Conservation (phyloP, 306 rosid species). For the Ochetophila trinervis region DNA sequence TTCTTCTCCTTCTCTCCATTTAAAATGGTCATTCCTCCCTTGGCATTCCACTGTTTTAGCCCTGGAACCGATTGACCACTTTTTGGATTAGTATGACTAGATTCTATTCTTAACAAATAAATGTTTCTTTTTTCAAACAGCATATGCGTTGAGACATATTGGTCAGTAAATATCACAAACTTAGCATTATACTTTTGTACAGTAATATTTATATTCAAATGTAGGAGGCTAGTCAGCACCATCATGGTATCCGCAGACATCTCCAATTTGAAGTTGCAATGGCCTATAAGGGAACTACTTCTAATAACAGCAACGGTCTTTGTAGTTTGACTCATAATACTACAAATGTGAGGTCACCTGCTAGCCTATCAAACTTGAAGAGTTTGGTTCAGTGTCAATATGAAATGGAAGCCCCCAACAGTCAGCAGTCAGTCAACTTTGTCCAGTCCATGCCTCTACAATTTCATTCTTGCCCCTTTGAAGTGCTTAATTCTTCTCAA, state of each 20-base stretch:
- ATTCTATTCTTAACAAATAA: too few relatives aligned
- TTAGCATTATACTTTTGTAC: not conserved
- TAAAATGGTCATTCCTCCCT: too few relatives aligned
- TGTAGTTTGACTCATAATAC: slow-evolving; percentile 9
- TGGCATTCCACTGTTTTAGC: too few relatives aligned
- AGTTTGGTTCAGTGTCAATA: not conserved
- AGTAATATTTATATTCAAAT: slow-evolving; percentile 4
- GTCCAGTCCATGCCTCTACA: not conserved
- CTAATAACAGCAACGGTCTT: not conserved
- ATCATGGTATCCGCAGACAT: slow-evolving; percentile 23
- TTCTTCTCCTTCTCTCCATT: too few relatives aligned
- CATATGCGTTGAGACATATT: too few relatives aligned
- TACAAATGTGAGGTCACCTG: not conserved
- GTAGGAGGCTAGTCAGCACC: slow-evolving; percentile 14
- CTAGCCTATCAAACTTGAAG: slow-evolving; percentile 1
- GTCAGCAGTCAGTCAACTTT: not conserved
- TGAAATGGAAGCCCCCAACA: not conserved
- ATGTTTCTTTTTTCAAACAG: too few relatives aligned
- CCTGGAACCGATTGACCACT: too few relatives aligned
- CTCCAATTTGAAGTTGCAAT: slow-evolving; percentile 27
- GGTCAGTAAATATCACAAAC: too few relatives aligned
- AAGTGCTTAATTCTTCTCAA: slow-evolving; percentile 1
- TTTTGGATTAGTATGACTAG: too few relatives aligned
- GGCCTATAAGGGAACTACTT: not conserved
- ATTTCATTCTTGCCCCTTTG: slow-evolving; percentile 5